phyloP scores from a whole-genome alignment of 495 filamentous ascomycete species.

The Hypoxylon cercidicola region DNA sequence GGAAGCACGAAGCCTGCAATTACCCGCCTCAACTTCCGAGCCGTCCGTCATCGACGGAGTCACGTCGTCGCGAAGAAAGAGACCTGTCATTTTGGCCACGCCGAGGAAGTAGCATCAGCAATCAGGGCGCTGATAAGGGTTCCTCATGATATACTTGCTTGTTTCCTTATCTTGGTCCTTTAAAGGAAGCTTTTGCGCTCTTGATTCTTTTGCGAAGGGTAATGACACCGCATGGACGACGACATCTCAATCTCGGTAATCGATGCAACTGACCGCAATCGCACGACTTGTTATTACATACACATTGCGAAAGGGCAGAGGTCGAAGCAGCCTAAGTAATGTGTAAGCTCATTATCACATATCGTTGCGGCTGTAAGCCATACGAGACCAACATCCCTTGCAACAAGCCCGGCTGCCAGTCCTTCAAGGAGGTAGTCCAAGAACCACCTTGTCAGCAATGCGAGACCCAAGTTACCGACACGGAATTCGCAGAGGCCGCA shows the following conservation, averaged over 20 bases:
- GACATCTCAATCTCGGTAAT: no score
- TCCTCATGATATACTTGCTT: no score
- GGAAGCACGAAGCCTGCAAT: slow-evolving; percentile 21
- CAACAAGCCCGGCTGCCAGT: slow-evolving; percentile 7
- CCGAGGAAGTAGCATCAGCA: not conserved
- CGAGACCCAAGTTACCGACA: slow-evolving; percentile 6
- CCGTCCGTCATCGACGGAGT: slow-evolving; percentile 6
- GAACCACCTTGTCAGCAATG: slow-evolving; percentile 17
- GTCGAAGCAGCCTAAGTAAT: slow-evolving; percentile 7
- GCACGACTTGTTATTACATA: not conserved
- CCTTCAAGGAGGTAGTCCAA: slow-evolving; percentile 9
- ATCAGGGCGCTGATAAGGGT: not conserved
- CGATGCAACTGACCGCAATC: no score
- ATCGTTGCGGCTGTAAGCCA: slow-evolving; percentile 33
- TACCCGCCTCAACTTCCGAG: slow-evolving; percentile 26
- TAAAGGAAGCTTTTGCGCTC: no score
- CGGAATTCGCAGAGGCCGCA: slow-evolving; percentile 1
- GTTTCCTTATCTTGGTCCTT: no score
- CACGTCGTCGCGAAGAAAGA: slow-evolving; percentile 8
- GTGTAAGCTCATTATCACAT: slow-evolving; percentile 34
- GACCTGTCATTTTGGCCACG: slow-evolving; percentile 18
- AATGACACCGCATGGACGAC: no score
- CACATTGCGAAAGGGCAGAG: not conserved
- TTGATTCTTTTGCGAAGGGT: no score
- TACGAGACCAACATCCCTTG: slow-evolving; percentile 27